Percentiles rank a stretch among this genome's conserved stretches.
Conservation (phyloP, 2,329 filamentous ascomycete species). For the Alternaria viburni region DNA sequence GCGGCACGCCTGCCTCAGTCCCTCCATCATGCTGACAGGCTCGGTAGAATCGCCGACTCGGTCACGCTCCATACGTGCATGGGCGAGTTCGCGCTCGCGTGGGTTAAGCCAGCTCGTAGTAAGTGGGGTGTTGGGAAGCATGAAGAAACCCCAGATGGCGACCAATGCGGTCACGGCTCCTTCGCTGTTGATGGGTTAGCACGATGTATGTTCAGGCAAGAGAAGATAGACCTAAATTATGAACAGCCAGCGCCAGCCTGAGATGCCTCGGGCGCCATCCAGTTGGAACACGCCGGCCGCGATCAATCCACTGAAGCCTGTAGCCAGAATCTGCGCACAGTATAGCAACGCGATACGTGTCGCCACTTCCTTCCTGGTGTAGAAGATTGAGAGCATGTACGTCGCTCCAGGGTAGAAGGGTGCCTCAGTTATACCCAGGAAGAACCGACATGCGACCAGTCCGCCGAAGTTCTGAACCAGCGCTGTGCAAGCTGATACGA, state of each 20-base stretch:
- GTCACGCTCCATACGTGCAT: constrained; percentile 52
- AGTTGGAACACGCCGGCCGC: constrained; percentile 48
- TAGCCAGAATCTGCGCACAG: constrained; percentile 50
- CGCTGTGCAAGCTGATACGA: constrained; percentile 44
- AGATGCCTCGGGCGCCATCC: constrained; percentile 35
- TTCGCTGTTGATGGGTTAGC: constrained; percentile 25
- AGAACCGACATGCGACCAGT: constrained; percentile 39
- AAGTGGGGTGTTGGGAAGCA: constrained; percentile 39
- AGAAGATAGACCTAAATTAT: constrained; percentile 42
- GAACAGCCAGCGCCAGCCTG: constrained; percentile 49
- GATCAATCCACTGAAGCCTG: constrained; percentile 54
- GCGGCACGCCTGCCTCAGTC: constrained; percentile 35
- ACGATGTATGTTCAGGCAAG: not conserved
- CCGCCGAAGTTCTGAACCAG: constrained; percentile 42
- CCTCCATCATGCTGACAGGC: constrained; percentile 33
- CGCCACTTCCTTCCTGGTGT: constrained; percentile 61
- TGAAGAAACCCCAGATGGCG: constrained; percentile 37
- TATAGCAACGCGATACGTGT: constrained; percentile 48
- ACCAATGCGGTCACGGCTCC: constrained; percentile 33
- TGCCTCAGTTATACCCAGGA: constrained; percentile 38
- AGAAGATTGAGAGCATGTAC: constrained; percentile 69
- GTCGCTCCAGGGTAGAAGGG: constrained; percentile 66
- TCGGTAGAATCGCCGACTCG: constrained; percentile 54
- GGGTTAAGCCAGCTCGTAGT: constrained; percentile 55
- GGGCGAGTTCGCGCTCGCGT: constrained; percentile 52